Percentiles rank a stretch among this genome's conserved stretches.
phyloP scores from a whole-genome alignment of 179 eudicot species.

The Silene vulgaris region DNA sequence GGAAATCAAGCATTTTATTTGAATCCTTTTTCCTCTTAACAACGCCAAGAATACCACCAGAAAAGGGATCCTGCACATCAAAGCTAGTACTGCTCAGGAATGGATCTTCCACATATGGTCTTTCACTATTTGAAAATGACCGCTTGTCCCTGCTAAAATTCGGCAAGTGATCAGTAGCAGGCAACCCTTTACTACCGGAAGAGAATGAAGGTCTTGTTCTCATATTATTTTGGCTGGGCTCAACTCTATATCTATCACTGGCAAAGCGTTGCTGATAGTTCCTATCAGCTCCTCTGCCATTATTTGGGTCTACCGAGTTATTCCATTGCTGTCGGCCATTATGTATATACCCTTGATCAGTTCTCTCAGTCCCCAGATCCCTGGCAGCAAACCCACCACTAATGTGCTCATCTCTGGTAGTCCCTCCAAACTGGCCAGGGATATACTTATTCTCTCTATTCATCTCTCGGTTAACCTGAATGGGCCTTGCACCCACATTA shows the following conservation, averaged over 20 bases:
- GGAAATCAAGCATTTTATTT: constrained; percentile 54
- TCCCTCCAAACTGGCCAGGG: constrained; percentile 42
- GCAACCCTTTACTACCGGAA: constrained; percentile 38
- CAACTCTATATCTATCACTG: constrained; percentile 42
- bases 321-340: constrained; percentile 51
- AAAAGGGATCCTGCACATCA: constrained; percentile 69
- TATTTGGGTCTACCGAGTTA: constrained; percentile 34
- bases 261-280: constrained; percentile 35
- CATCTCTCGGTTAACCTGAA: constrained; percentile 30
- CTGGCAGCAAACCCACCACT: constrained; percentile 27
- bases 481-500: constrained; percentile 36
- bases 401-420: constrained; percentile 32
- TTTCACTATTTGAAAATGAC: constrained; percentile 52
- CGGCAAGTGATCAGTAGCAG: constrained; percentile 41
- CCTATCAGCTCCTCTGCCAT: constrained; percentile 38
- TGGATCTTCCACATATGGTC: constrained; percentile 49
- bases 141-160: constrained; percentile 55
- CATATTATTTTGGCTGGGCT: constrained; percentile 36
- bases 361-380: constrained; percentile 42
- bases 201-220: constrained; percentile 46
- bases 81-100: constrained; percentile 41
- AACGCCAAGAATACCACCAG: constrained; percentile 57
- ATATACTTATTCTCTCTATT: constrained; percentile 43
- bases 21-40: constrained; percentile 80
- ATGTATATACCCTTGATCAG: constrained; percentile 42